phyloP scores from a whole-genome alignment of 257 asterid genomes.

The Coffea canephora region DNA sequence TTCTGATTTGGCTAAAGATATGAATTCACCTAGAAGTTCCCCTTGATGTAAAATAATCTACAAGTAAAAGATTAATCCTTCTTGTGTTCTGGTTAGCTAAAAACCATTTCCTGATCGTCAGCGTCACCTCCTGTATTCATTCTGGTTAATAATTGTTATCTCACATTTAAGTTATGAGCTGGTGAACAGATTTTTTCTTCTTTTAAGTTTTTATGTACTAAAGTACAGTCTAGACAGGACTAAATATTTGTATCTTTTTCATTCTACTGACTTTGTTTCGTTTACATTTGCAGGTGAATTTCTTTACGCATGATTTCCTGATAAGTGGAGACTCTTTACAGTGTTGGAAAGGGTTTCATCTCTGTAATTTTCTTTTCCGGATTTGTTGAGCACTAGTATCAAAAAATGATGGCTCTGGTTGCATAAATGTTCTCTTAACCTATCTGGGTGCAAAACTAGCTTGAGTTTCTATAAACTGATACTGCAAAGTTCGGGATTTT shows the following conservation, averaged over 20 bases:
- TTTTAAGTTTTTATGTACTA: not conserved
- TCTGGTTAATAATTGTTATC: not conserved
- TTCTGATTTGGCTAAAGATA: not conserved
- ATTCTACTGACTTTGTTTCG: not conserved
- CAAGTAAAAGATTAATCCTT: not conserved
- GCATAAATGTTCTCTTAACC: constrained; percentile 11
- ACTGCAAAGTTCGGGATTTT: not conserved
- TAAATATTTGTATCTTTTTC: not conserved
- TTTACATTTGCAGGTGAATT: constrained; percentile 18
- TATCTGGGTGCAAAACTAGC: constrained; percentile 1
- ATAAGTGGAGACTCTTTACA: constrained; percentile 4
- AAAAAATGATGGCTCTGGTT: constrained; percentile 8
- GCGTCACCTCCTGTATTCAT: not conserved
- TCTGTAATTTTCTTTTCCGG: not conserved
- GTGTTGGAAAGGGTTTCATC: not conserved
- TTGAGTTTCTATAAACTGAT: not conserved
- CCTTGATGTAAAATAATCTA: not conserved
- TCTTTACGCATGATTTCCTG: not conserved
- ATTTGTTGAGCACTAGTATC: not conserved
- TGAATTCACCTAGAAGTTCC: not conserved
- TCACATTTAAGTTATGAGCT: not conserved
- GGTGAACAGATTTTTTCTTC: not conserved
- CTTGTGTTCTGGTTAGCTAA: not conserved
- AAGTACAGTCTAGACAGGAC: not conserved
- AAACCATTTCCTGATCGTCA: not conserved